Evolutionary conservation across 176 grass and related monocot species (phyloP).

Genomic region (Elymus sibiricus): DNA sequence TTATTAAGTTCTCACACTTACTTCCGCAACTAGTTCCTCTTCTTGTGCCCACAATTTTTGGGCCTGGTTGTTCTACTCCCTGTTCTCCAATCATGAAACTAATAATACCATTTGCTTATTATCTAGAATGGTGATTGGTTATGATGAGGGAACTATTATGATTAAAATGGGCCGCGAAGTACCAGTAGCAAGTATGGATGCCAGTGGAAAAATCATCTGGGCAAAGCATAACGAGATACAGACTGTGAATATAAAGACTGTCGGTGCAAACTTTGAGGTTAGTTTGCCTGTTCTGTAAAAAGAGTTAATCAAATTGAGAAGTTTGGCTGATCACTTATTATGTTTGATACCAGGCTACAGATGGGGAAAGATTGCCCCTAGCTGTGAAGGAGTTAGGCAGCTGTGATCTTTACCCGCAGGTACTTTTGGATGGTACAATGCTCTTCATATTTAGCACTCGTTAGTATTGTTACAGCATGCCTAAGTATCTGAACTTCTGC

Average conservation of each 20-base stretch:
- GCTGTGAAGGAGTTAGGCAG: conserved; percentile 95
- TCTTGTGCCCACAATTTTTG: background rate
- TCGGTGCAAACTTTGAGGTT: conserved; percentile 85
- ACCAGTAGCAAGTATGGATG: conserved; percentile 97
- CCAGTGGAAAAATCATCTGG: conserved; percentile 97
- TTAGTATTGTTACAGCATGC: background rate
- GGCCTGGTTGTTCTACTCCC: background rate
- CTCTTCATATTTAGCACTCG: conserved; percentile 8
- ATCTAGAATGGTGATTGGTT: conserved; percentile 95
- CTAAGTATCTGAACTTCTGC: conserved; percentile 12
- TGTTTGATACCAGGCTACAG: conserved; percentile 59
- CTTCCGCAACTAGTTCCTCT: conserved; percentile 13
- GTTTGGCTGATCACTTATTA: conserved; percentile 13
- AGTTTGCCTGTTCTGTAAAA: conserved; percentile 10
- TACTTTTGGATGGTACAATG: conserved; percentile 35
- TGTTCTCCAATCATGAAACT: conserved; percentile 19
- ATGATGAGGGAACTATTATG: conserved; percentile 96
- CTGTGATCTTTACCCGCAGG: conserved; percentile 98
- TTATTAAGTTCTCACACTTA: conserved; percentile 13
- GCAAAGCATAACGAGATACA: conserved; percentile 99
- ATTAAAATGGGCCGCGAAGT: conserved; percentile 99
- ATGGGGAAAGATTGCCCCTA: conserved; percentile 94
- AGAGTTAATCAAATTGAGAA: background rate
- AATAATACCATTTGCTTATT: background rate
- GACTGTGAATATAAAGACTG: conserved; percentile 93